Evolutionary conservation across 1,284 basidiomycete species (phyloP), one percentile per base, ranked within the genome.

Genomic region (Phellinidium pouzarii): DNA sequence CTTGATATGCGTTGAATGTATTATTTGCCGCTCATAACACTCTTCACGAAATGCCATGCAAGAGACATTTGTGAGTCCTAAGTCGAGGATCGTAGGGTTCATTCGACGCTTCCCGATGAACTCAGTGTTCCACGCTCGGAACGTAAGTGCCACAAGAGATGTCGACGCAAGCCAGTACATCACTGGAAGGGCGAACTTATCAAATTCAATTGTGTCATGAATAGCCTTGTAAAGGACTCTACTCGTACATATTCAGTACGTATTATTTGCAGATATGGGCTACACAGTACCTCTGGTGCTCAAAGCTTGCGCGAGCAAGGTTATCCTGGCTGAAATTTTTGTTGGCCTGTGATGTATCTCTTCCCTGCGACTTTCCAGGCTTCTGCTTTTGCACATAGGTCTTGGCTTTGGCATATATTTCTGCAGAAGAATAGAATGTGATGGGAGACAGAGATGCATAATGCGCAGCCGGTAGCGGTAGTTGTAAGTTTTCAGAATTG

Each of bases 381-480:
- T 51, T 59, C 43, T 59, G 61, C 56, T 64, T 65, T 34, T 62
- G 66, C 31, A 59, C 60, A 14, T 61, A 60, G 7, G 48, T 47
- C 7, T 55, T 50, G 2, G 70, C 52, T 61, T 64, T 69, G 38
- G 55, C 58, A 9, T 54, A 48, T n/a, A 71, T 52, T 6, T 61
- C 61, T 7, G 40, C 38, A 38, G 47, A 20, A 14, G 47, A 59
- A 8, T 53, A 48, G 47, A 69, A 69, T 19, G 61, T 52, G 9
- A 70, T 62, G 1, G 68, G 68, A 7, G 69, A 70, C 3, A 70
- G 59, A 4, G 68, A 69, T 4, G 63, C 50, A 52, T 65, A 69
- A 2, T 59, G 53, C 3, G 52, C 27, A 8, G 60, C 58, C 17
- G 8, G 44, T 37, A 52, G 53, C 5, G 59, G 55, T 6, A 26